phyloP scores from a whole-genome alignment of 2,329 filamentous ascomycete species.

The Metarhizium sp. region DNA sequence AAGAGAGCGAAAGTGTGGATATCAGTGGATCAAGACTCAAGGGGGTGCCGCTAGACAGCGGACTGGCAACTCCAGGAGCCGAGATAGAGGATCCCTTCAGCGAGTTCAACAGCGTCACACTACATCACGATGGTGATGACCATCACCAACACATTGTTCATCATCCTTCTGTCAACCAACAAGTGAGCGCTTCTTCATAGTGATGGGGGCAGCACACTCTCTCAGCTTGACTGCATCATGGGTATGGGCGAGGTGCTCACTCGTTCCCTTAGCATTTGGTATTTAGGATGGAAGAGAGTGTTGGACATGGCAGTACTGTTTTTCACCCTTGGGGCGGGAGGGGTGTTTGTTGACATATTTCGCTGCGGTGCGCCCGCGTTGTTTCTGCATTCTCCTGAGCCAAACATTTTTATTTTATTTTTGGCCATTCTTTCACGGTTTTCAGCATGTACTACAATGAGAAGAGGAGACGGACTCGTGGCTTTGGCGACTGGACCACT shows the following conservation, averaged over 20 bases:
- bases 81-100: slow-evolving; percentile 87
- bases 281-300: neutral
- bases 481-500: neutral
- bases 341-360: too few relatives aligned
- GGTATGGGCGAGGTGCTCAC: neutral
- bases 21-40: slow-evolving; percentile 58
- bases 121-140: slow-evolving; percentile 92
- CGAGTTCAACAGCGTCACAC: slow-evolving; percentile 96
- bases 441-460: neutral
- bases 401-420: neutral
- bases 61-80: slow-evolving; percentile 72
- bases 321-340: too few relatives aligned
- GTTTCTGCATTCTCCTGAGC: neutral
- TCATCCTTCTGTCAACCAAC: slow-evolving; percentile 6
- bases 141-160: slow-evolving; percentile 26
- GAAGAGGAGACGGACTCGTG: neutral
- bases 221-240: neutral
- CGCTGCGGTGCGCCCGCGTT: neutral
- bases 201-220: neutral
- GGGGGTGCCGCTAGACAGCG: slow-evolving; percentile 80
- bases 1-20: slow-evolving; percentile 93
- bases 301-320: neutral
- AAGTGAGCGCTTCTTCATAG: slow-evolving; percentile 6
- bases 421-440: neutral
- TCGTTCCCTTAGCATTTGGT: neutral